Conservation (phyloP, 73 alveolate genomes). For the Breviolum minutum region DNA sequence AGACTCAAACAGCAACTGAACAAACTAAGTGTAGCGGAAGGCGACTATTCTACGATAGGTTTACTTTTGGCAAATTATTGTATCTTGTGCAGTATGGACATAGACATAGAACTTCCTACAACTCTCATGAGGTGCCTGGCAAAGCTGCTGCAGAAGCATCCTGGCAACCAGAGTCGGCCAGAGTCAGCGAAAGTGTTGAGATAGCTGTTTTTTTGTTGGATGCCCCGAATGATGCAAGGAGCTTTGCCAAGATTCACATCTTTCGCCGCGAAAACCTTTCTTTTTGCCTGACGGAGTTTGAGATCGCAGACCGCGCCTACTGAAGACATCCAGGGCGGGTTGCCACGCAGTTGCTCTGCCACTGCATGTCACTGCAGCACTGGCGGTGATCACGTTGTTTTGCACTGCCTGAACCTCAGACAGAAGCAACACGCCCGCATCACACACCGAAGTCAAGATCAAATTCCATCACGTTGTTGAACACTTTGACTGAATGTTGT, state of each 20-base stretch:
- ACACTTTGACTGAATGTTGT: too few relatives aligned
- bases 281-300: background rate
- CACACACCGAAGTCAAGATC: too few relatives aligned
- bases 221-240: too few relatives aligned
- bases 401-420: slow-evolving; percentile 23
- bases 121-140: slow-evolving; percentile 31
- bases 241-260: too few relatives aligned
- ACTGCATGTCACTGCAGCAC: slow-evolving; percentile 54
- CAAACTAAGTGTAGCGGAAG: too few relatives aligned
- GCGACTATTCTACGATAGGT: too few relatives aligned
- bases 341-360: slow-evolving; percentile 65
- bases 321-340: slow-evolving; percentile 22
- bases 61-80: too few relatives aligned
- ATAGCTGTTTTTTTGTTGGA: too few relatives aligned
- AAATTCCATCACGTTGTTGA: too few relatives aligned
- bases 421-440: background rate
- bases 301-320: background rate
- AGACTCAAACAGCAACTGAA: too few relatives aligned
- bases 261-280: background rate
- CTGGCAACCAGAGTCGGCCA: background rate
- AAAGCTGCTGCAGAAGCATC: slow-evolving; percentile 59
- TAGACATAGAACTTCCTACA: background rate
- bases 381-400: slow-evolving; percentile 15
- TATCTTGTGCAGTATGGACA: background rate
- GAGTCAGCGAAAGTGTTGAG: too few relatives aligned